Conservation (phyloP, 148 eudicot genomes). For the Camellia japonica region DNA sequence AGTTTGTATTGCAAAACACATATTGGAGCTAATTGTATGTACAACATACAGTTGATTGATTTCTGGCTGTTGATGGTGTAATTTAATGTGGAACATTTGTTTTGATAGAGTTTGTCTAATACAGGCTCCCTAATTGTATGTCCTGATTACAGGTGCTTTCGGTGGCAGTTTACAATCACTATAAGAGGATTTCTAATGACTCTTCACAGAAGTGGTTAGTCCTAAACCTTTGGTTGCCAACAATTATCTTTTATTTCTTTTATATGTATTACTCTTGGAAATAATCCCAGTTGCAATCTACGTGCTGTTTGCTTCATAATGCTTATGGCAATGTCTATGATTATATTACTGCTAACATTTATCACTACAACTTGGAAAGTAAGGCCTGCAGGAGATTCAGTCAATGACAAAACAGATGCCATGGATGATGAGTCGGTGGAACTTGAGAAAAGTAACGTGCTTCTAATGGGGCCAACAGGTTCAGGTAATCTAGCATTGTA, state of each 20-base stretch:
- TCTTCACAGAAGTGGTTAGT: conserved; percentile 64
- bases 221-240: conserved; percentile 14
- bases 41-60: background rate
- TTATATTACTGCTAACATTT: conserved; percentile 21
- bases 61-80: background rate
- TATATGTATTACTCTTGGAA: background rate
- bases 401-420: conserved; percentile 39
- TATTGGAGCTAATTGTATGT: background rate
- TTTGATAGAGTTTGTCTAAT: conserved; percentile 1
- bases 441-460: conserved; percentile 92
- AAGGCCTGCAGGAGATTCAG: conserved; percentile 70
- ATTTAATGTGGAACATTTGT: conserved; percentile 4
- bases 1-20: background rate
- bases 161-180: conserved; percentile 97
- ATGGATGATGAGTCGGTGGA: conserved; percentile 69
- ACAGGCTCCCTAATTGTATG: background rate
- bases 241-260: background rate
- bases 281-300: background rate
- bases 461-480: conserved; percentile 96
- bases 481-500: conserved; percentile 58
- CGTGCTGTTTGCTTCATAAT: background rate
- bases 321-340: background rate
- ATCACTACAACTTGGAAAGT: conserved; percentile 32
- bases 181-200: conserved; percentile 83
- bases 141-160: conserved; percentile 71